These are phyloP conservation scores for Kwoniella europaea DNA, from an alignment of 768 basidiomycete genomes.

Conservation along the genomic window DNA sequence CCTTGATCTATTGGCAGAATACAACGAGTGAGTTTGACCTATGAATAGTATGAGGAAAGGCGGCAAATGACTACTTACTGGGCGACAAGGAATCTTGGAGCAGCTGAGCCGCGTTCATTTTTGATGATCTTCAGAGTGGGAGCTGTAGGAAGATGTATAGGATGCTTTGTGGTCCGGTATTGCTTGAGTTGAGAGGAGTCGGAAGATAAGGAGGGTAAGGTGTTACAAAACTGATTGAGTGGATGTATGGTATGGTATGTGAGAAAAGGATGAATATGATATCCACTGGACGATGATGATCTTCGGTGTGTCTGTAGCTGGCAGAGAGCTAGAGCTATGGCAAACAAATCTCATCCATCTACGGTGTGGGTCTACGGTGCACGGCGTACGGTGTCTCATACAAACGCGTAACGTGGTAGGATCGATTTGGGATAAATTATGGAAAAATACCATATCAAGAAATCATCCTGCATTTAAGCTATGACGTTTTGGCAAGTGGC, in stretches of 20 bases:
- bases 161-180: neutral
- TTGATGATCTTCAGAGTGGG: neutral
- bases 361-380: neutral
- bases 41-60: neutral
- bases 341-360: neutral
- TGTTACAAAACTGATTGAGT: neutral
- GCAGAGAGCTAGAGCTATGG: too few relatives aligned
- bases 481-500: slow-evolving; percentile 7
- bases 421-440: slow-evolving; percentile 13
- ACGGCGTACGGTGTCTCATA: neutral
- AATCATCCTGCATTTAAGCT: slow-evolving; percentile 7
- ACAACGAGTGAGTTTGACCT: neutral
- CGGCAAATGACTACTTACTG: slow-evolving; percentile 63
- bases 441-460: slow-evolving; percentile 10
- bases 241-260: neutral
- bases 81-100: slow-evolving; percentile 89
- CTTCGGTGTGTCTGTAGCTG: neutral
- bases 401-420: neutral
- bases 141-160: neutral
- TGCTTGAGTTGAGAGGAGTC: neutral
- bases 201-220: slow-evolving; percentile 2
- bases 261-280: neutral
- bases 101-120: slow-evolving; percentile 87
- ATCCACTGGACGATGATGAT: neutral
- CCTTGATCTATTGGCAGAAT: slow-evolving; percentile 68